These are phyloP conservation scores for Aspergillus vadensis DNA, from an alignment of 2,329 filamentous ascomycete species.

Conservation along the genomic window DNA sequence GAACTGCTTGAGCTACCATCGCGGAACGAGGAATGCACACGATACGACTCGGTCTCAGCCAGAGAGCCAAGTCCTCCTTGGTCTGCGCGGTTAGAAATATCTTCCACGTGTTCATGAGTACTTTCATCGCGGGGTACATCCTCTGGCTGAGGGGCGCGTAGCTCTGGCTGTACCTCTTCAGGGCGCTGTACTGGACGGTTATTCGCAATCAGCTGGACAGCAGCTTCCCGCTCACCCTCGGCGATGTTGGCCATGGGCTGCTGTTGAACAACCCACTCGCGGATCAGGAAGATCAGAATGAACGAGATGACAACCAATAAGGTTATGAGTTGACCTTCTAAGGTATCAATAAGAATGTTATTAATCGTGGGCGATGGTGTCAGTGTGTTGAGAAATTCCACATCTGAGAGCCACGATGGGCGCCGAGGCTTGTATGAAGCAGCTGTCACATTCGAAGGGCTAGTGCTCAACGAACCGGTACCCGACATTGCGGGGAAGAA, in stretches of 20 bases:
- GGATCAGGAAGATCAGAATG: conserved; percentile 92
- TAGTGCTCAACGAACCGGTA: conserved; percentile 29
- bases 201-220: conserved; percentile 48
- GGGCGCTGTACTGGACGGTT: conserved; percentile 32
- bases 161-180: conserved; percentile 20
- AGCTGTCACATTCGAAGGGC: conserved; percentile 29
- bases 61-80: conserved; percentile 11
- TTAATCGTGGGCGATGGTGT: conserved; percentile 75
- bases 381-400: conserved; percentile 55
- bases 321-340: conserved; percentile 94
- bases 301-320: conserved; percentile 88
- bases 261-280: conserved; percentile 98
- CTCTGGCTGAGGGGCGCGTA: conserved; percentile 15
- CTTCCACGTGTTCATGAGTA: conserved; percentile 14
- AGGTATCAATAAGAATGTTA: conserved; percentile 73
- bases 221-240: conserved; percentile 54
- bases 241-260: conserved; percentile 89
- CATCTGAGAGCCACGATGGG: conserved; percentile 59
- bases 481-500: conserved; percentile 35
- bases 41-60: conserved; percentile 13
- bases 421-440: conserved; percentile 38
- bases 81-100: conserved; percentile 10
- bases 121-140: conserved; percentile 10
- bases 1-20: conserved; percentile 1
- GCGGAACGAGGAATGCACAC: conserved; percentile 10